Base-by-base conservation (phyloP, 2,329 filamentous ascomycete species). In the Xylariaceae sp. region DNA sequence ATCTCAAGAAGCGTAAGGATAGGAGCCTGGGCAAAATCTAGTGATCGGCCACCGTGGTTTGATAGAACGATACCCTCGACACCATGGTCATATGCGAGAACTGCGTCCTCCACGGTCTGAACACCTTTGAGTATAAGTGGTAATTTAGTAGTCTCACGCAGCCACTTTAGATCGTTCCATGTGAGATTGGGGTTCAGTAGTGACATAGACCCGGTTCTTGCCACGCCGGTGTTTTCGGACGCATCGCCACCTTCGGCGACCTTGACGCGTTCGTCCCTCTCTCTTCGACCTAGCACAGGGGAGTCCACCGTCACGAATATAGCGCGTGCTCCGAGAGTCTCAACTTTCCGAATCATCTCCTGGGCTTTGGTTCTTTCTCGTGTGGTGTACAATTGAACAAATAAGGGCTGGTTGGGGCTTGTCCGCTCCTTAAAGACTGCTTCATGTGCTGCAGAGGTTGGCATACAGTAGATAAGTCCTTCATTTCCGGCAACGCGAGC, bases 301-400 rank as follows among this genome's bases (percentile, higher is more conserved):
- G 79, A 75, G 50, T 83, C 80, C 5, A 81, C 79, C 0, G 80
- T 83, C 18, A 82, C 74, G 48, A 81, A 68, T 9, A 74, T 59
- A n/a, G 69, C 72, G 14, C 64, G 65, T 64, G 88, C 82, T 10
- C 85, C 75, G 1, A 75, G 69, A 14, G 59, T 61, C 36, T 64
- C 62, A 19, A 69, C 67, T 41, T 64, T 62, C 4, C 65, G 71
- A 11, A 82, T 70, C 2, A 80, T 69, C 1, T 67, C 70, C 18
- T 72, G 70, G 5, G 78, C 78, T 52, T 79, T 79, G 31, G 68
- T 54, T 2, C 76, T 75, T 50, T 80, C 71, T 1, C 70, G 70
- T 64, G 81, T 79, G 50, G 81, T 77, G 62, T 82, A 82, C 13
- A 82, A 66, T 55, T 82, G 79, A 64, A 81, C 78, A 60, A 80